Percentiles rank a stretch among this genome's conserved stretches.
Conservation (phyloP, 176 grass and related monocot genomes). For the Saccharum spontaneum region DNA sequence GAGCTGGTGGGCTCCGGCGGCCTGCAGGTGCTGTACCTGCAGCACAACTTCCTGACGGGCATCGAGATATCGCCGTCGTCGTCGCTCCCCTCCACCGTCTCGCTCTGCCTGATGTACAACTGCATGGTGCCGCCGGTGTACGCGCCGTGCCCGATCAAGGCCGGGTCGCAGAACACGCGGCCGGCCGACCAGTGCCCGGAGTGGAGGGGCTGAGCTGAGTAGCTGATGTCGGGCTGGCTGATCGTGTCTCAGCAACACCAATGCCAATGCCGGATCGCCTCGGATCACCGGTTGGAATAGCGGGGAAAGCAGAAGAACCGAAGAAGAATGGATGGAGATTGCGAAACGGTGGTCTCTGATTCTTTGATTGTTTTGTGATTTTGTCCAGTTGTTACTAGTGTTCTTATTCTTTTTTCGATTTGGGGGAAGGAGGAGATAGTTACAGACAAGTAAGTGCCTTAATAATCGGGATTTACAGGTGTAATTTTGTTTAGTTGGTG, state of each 20-base stretch:
- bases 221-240: not conserved
- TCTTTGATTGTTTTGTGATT: conserved; percentile 95
- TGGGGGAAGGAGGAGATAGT: conserved; percentile 32
- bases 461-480: conserved; percentile 52
- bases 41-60: conserved; percentile 94
- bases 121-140: conserved; percentile 92
- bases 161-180: conserved; percentile 78
- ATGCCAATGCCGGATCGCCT: conserved; percentile 41
- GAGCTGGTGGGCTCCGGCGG: conserved; percentile 69
- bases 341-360: conserved; percentile 49
- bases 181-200: conserved; percentile 92
- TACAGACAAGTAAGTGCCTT: conserved; percentile 37
- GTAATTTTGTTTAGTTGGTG: conserved; percentile 32
- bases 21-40: conserved; percentile 86
- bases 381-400: conserved; percentile 57
- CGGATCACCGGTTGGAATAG: conserved; percentile 38
- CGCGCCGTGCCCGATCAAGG: conserved; percentile 95
- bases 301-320: not conserved
- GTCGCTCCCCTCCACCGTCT: conserved; percentile 66
- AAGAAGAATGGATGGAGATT: conserved; percentile 29
- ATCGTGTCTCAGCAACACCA: not conserved
- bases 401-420: conserved; percentile 42
- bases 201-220: conserved; percentile 55
- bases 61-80: conserved; percentile 80
- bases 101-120: conserved; percentile 94